Evolutionary conservation across 2,329 filamentous ascomycete species (phyloP), one percentile per base, ranked within the genome.

Genomic region (Curvularia sp.): DNA sequence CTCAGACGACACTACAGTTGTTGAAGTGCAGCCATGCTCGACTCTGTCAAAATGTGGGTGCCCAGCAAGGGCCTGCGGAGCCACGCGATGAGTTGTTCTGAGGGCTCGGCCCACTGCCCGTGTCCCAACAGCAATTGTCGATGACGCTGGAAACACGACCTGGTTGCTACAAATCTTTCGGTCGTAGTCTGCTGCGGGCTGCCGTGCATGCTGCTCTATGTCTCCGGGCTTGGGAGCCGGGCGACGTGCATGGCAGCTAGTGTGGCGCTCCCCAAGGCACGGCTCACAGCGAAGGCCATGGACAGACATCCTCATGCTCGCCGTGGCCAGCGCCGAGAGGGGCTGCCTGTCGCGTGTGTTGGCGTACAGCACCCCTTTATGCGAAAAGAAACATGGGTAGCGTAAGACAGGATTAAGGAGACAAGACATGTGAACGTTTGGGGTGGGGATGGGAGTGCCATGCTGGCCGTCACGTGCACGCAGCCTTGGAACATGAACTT

Each of bases 331-430:
- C 50, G 27, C 5, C 50, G 48, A 53, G 55, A 48, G 53, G 54
- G 41, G 49, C 10, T 30, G 28, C 57, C 45, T 63, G 55, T 48
- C 42, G 42, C 49, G 19, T 30, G 43, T 32, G 49, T 45, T 36
- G 52, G 39, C 49, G 45, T 41, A 39, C 34, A n/a, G 51, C 32
- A 57, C 64, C 59, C 68, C 67, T 70, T 70, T 69, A 67, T 71
- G 69, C 66, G 53, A 27, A 28, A 51, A 28, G n/a, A 51, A 28
- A 52, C 50, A 60, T 57, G 53, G 52, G 45, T 46, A 46, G 53
- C 54, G 46, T 53, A 46, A 25, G 30, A 41, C 53, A 52, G 69
- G 61, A 70, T 70, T 68, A 68, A 68, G 65, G 67, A 69, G 64
- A 64, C 48, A 50, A 69, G 64, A 64, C 48, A 53, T 52, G 49